A percentile compares a stretch with the other conserved stretches of the same genome.
phyloP scores from a whole-genome alignment of 371 early-diverging fungal species.

The Rozella allomycis region DNA sequence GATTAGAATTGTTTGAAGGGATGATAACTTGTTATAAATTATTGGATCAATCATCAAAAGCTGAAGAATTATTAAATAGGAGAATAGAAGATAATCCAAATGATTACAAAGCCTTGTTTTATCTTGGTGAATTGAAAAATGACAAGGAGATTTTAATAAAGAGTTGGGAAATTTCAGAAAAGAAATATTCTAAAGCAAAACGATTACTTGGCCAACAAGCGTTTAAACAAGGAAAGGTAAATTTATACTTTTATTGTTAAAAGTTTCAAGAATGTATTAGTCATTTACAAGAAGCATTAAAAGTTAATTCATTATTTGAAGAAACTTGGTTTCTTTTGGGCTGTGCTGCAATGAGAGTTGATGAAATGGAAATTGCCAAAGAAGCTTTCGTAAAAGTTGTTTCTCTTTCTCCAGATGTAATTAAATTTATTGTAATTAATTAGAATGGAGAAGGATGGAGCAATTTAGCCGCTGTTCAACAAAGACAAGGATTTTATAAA shows the following conservation, averaged over 20 bases:
- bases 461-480: conserved; percentile 64
- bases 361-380: conserved; percentile 49
- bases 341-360: conserved; percentile 64
- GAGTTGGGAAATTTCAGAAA: conserved; percentile 67
- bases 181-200: conserved; percentile 72
- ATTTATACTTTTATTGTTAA: not conserved
- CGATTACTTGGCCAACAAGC: conserved; percentile 63
- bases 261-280: conserved; percentile 10
- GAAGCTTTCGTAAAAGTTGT: conserved; percentile 55
- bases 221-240: conserved; percentile 32
- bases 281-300: conserved; percentile 36
- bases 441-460: conserved; percentile 86
- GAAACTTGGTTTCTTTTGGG: conserved; percentile 87
- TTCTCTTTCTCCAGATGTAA: conserved; percentile 37
- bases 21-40: conserved; percentile 58
- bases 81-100: conserved; percentile 30
- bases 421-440: not conserved
- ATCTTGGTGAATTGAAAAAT: conserved; percentile 61
- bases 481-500: too few species aligned
- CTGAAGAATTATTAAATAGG: conserved; percentile 43
- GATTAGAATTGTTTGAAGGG: conserved; percentile 83
- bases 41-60: conserved; percentile 55
- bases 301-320: conserved; percentile 82
- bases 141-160: conserved; percentile 55
- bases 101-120: conserved; percentile 59